Conservation (phyloP, 768 basidiomycete species). For the Suillus subalutaceus region DNA sequence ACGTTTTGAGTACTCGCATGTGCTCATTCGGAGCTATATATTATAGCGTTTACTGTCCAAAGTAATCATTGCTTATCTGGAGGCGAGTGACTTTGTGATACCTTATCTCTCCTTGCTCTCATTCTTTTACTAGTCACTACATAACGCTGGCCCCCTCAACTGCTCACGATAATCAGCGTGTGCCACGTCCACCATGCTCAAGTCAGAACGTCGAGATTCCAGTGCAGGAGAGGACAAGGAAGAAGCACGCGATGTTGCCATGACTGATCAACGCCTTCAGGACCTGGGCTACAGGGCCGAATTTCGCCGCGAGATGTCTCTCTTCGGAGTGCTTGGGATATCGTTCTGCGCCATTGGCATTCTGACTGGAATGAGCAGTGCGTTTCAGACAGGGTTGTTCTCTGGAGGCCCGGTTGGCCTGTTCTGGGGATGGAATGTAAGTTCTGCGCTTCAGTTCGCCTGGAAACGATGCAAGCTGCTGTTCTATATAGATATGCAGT, state of each 20-base stretch:
- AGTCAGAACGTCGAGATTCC: background rate
- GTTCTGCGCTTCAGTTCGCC: constrained; percentile 15
- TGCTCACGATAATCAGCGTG: background rate
- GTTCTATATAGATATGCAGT: constrained; percentile 46
- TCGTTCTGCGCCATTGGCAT: constrained; percentile 65
- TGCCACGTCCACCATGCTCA: background rate
- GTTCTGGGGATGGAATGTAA: constrained; percentile 67
- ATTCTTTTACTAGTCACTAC: background rate
- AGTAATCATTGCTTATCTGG: background rate
- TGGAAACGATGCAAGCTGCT: background rate
- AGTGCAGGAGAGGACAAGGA: background rate
- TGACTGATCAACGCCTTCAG: constrained; percentile 45
- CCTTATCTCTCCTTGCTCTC: background rate
- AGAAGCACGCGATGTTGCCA: background rate
- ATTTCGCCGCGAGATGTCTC: constrained; percentile 59
- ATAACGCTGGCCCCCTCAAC: background rate
- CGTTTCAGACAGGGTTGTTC: constrained; percentile 60
- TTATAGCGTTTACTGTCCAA: background rate
- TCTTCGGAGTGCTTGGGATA: constrained; percentile 60
- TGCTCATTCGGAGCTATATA: too few relatives aligned
- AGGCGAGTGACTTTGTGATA: too few relatives aligned
- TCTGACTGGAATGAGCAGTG: constrained; percentile 62
- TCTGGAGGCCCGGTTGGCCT: constrained; percentile 59
- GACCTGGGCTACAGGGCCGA: constrained; percentile 59
- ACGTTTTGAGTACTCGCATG: too few relatives aligned